phyloP scores from a whole-genome alignment of 2,329 filamentous ascomycete species.

The Tolypocladium pustulatum region DNA sequence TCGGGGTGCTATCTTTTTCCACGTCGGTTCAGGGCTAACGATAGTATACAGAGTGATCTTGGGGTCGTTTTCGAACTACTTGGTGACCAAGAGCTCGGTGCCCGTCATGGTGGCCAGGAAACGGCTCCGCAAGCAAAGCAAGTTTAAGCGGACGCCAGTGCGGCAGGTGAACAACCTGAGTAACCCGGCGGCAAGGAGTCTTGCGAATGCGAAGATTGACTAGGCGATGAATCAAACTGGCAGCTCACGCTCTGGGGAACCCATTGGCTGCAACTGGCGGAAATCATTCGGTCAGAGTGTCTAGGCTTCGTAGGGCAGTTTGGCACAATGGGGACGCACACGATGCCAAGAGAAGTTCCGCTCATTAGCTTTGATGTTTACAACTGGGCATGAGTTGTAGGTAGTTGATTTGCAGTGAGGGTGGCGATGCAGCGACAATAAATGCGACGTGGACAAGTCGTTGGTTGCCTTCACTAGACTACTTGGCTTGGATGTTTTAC shows the following conservation, averaged over 20 bases:
- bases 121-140: constrained; percentile 75
- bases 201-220: constrained; percentile 68
- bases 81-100: constrained; percentile 92
- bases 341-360: not conserved
- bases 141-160: constrained; percentile 58
- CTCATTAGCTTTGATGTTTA: not conserved
- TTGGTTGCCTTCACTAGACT: not conserved
- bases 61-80: constrained; percentile 93
- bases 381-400: not conserved
- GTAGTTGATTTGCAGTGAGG: not conserved
- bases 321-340: not conserved
- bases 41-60: constrained; percentile 63
- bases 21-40: constrained; percentile 18
- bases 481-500: not conserved
- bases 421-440: not conserved
- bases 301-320: not conserved
- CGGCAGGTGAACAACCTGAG: constrained; percentile 74
- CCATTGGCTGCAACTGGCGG: not conserved
- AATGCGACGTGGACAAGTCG: not conserved
- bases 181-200: constrained; percentile 53
- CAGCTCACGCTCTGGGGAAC: not conserved
- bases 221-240: constrained; percentile 19
- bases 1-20: not conserved
- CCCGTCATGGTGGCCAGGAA: constrained; percentile 97
- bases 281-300: too few species aligned